Conservation (phyloP, 2,329 filamentous ascomycete species). For the Aspergillus alliaceus region DNA sequence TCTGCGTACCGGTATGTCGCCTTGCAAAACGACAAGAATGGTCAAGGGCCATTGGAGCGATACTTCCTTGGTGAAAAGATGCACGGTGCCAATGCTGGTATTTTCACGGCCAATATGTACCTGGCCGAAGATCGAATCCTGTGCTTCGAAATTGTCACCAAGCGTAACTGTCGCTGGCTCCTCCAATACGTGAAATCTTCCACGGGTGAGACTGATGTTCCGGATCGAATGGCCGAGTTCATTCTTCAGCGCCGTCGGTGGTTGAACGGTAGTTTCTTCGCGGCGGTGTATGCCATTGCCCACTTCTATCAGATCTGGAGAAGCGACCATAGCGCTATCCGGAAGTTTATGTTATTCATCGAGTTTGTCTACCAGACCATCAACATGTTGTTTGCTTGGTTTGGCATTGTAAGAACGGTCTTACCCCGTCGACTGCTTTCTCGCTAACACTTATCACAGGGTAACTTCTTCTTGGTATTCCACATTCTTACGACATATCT, state of each 20-base stretch:
- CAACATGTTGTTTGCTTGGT: conserved; percentile 99
- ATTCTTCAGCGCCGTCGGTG: conserved; percentile 94
- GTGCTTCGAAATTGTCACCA: conserved; percentile 81
- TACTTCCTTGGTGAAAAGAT: conserved; percentile 98
- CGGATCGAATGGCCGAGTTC: conserved; percentile 88
- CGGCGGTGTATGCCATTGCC: conserved; percentile 88
- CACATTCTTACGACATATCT: conserved; percentile 91
- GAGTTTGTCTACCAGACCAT: conserved; percentile 92
- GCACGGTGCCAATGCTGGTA: conserved; percentile 86
- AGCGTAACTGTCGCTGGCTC: conserved; percentile 96
- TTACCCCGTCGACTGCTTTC: neutral
- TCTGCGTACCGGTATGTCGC: conserved; percentile 97
- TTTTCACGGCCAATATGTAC: conserved; percentile 86
- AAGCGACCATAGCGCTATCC: conserved; percentile 81
- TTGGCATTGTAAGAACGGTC: conserved; percentile 67
- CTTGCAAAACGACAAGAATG: conserved; percentile 94
- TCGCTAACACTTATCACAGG: conserved; percentile 36
- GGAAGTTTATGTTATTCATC: conserved; percentile 86
- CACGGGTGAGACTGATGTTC: conserved; percentile 94
- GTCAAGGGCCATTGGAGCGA: conserved; percentile 87
- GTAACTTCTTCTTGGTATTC: conserved; percentile 99
- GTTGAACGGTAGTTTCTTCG: conserved; percentile 98
- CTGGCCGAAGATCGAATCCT: conserved; percentile 53
- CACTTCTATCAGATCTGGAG: conserved; percentile 97
- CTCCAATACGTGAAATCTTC: conserved; percentile 98